These are phyloP conservation scores for Tuber microsphaerosporum DNA, from an alignment of 495 filamentous ascomycete genomes.

Conservation along the genomic window DNA sequence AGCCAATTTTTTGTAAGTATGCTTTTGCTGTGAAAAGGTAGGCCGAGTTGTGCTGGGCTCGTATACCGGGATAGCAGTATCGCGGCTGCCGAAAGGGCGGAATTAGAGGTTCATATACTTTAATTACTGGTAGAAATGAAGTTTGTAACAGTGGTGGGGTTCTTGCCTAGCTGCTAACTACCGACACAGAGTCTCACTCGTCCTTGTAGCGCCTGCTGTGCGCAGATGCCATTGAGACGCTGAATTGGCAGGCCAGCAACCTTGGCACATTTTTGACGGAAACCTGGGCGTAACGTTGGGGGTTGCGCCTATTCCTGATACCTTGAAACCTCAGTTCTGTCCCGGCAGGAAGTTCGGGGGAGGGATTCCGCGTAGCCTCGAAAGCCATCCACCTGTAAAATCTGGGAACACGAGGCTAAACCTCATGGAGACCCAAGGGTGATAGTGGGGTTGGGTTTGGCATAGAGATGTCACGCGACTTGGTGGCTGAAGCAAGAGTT, in stretches of 20 bases:
- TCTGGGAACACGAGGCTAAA: no score
- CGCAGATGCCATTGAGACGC: neutral
- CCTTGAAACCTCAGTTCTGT: neutral
- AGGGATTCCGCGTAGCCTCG: neutral
- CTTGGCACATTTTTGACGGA: neutral
- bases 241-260: neutral
- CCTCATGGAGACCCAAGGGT: neutral
- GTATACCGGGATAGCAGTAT: neutral
- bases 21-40: neutral
- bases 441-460: neutral
- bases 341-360: neutral
- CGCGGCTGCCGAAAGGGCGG: neutral
- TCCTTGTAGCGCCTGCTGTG: neutral
- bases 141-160: neutral
- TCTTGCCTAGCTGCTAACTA: neutral
- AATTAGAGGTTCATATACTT: neutral
- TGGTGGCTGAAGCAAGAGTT: neutral
- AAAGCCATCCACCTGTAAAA: no score
- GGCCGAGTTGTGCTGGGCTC: neutral
- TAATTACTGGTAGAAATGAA: neutral
- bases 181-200: neutral
- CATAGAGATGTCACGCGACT: neutral
- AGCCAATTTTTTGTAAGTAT: neutral
- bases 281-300: neutral
- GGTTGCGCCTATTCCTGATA: neutral